Evolutionary conservation across 2,329 filamentous ascomycete species (phyloP).

Genomic region (Epichloe sp.): DNA sequence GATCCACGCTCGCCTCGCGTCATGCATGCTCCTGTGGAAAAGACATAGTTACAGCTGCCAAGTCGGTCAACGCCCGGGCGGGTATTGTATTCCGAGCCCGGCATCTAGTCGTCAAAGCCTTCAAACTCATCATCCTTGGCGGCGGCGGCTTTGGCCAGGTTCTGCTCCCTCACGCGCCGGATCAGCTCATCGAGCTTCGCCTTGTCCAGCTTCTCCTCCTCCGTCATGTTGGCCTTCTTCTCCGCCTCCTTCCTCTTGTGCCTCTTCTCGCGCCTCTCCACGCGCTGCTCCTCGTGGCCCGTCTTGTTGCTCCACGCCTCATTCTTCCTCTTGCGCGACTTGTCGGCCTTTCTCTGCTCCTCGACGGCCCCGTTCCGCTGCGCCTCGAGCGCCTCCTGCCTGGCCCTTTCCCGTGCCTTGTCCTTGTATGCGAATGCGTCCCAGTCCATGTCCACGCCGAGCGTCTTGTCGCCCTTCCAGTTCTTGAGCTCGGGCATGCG

Average conservation of each 20-base stretch:
- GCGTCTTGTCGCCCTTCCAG: constrained; percentile 54
- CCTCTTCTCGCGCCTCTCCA: constrained; percentile 50
- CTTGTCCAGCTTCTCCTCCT: constrained; percentile 51
- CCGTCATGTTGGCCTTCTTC: constrained; percentile 51
- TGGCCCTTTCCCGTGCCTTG: constrained; percentile 53
- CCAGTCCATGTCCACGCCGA: constrained; percentile 54
- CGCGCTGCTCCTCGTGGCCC: constrained; percentile 50
- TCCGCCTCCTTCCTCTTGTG: constrained; percentile 51
- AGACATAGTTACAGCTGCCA: too few relatives aligned
- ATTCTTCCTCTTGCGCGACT: constrained; percentile 45
- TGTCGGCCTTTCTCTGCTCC: constrained; percentile 26
- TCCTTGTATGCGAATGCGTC: constrained; percentile 59
- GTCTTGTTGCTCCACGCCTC: constrained; percentile 62
- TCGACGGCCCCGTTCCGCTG: constrained; percentile 26
- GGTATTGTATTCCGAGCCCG: constrained; percentile 12
- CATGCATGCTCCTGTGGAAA: too few relatives aligned
- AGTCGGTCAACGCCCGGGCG: constrained; percentile 1
- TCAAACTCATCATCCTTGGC: constrained; percentile 39
- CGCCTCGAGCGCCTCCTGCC: constrained; percentile 42
- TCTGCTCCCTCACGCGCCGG: constrained; percentile 46
- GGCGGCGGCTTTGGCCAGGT: constrained; percentile 26
- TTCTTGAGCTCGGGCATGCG: constrained; percentile 83
- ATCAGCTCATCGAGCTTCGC: constrained; percentile 52
- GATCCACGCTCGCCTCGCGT: too few relatives aligned
- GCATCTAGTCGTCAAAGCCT: constrained; percentile 39